These are phyloP conservation scores for Zea mays DNA, from an alignment of 176 grass and related monocot species.

Conservation along the genomic window DNA sequence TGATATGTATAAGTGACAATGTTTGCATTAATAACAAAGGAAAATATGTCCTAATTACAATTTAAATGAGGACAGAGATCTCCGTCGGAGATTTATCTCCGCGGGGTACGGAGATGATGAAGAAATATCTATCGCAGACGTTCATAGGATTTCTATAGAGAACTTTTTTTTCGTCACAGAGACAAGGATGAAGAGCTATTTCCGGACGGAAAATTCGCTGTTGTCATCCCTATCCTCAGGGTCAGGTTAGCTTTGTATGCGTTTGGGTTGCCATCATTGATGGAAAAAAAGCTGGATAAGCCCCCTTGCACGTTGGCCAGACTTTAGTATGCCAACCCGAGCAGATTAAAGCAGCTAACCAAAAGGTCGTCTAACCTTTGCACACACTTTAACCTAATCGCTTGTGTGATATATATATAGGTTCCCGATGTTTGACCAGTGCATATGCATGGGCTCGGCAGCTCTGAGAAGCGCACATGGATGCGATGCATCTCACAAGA, in stretches of 20 bases:
- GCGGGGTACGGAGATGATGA: too few relatives aligned
- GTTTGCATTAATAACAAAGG: too few relatives aligned
- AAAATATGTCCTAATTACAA: too few relatives aligned
- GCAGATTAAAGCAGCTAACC: slow-evolving; percentile 53
- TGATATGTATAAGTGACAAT: too few relatives aligned
- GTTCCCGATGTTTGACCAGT: slow-evolving; percentile 61
- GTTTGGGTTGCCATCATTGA: slow-evolving; percentile 42
- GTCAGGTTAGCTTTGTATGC: slow-evolving; percentile 29
- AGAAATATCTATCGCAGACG: too few relatives aligned
- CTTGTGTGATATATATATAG: slow-evolving; percentile 18
- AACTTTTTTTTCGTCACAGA: too few relatives aligned
- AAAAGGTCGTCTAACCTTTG: slow-evolving; percentile 38
- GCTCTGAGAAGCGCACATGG: slow-evolving; percentile 37
- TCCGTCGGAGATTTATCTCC: too few relatives aligned
- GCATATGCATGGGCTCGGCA: slow-evolving; percentile 32
- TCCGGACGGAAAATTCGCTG: too few relatives aligned
- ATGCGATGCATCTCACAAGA: slow-evolving; percentile 33
- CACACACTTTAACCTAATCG: slow-evolving; percentile 41
- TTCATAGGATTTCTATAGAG: too few relatives aligned
- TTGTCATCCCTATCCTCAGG: too few relatives aligned
- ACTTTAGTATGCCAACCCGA: slow-evolving; percentile 52
- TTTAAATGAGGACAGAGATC: too few relatives aligned
- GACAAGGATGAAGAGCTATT: too few relatives aligned
- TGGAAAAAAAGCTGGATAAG: slow-evolving; percentile 46
- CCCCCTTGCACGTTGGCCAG: slow-evolving; percentile 47